Evolutionary conservation across 768 basidiomycete species (phyloP).

Genomic region (Lactarius vividus): DNA sequence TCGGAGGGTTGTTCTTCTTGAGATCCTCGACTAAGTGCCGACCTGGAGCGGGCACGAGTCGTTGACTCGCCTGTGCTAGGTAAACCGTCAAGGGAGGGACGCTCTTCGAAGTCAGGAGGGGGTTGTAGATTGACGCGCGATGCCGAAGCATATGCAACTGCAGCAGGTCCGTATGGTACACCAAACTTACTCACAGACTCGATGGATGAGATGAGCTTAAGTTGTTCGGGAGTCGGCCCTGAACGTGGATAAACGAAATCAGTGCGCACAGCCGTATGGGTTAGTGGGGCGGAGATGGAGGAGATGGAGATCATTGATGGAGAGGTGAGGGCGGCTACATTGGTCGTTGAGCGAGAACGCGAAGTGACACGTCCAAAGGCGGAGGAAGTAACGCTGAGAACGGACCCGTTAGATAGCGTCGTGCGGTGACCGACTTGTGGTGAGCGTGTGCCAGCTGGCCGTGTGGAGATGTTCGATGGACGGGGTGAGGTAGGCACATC

Average conservation of each 20-base stretch:
- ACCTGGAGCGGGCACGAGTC: conserved; percentile 6
- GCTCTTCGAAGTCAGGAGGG: conserved; percentile 52
- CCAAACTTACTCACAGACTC: conserved; percentile 69
- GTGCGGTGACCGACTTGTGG: conserved; percentile 32
- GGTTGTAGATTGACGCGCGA: conserved; percentile 45
- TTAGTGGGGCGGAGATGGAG: conserved; percentile 73
- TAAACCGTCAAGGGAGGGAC: conserved; percentile 20
- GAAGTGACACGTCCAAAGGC: conserved; percentile 48
- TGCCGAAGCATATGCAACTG: conserved; percentile 56
- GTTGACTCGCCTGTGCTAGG: conserved; percentile 2
- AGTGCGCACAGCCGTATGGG: conserved; percentile 68
- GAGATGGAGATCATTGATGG: conserved; percentile 69
- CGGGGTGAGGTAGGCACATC: conserved; percentile 10
- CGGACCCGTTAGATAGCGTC: conserved; percentile 40
- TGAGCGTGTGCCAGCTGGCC: conserved; percentile 21
- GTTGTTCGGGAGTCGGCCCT: conserved; percentile 60
- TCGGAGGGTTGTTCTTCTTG: neutral
- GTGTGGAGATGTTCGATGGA: conserved; percentile 21
- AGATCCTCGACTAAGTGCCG: conserved; percentile 13
- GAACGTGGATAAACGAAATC: conserved; percentile 65
- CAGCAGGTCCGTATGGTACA: conserved; percentile 73
- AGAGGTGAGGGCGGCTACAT: conserved; percentile 46
- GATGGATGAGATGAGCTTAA: conserved; percentile 66
- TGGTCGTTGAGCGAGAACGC: conserved; percentile 41
- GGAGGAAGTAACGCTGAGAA: conserved; percentile 34